A percentile compares a stretch with the other conserved stretches of the same genome.
Evolutionary conservation across 2,329 filamentous ascomycete species (phyloP).

Genomic region (Rhexocercosporidium sp.): DNA sequence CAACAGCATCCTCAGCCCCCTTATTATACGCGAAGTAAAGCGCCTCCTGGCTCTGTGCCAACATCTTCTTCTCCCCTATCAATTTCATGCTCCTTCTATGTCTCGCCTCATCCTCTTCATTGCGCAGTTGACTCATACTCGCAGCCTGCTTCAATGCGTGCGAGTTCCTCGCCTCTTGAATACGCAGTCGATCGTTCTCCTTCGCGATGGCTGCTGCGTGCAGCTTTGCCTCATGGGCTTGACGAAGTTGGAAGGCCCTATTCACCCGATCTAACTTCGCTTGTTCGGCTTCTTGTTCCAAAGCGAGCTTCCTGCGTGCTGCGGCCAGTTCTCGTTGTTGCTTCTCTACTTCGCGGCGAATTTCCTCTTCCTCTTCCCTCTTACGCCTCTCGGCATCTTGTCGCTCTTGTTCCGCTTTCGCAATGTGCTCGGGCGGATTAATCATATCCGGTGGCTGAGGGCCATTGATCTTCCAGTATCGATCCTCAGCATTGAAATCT

Average conservation of each 20-base stretch:
- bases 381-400: slow-evolving; percentile 21
- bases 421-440: slow-evolving; percentile 24
- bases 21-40: slow-evolving; percentile 21
- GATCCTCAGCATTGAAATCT: slow-evolving; percentile 20
- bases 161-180: slow-evolving; percentile 18
- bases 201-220: slow-evolving; percentile 26
- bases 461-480: slow-evolving; percentile 30
- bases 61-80: slow-evolving; percentile 25
- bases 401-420: slow-evolving; percentile 25
- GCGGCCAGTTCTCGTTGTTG: slow-evolving; percentile 24
- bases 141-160: slow-evolving; percentile 27
- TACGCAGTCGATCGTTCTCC: slow-evolving; percentile 26
- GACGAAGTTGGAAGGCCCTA: slow-evolving; percentile 22
- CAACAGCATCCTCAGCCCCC: slow-evolving; percentile 19
- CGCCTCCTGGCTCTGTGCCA: slow-evolving; percentile 27
- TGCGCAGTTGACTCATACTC: slow-evolving; percentile 27
- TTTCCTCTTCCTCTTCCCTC: slow-evolving; percentile 22
- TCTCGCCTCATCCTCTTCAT: slow-evolving; percentile 29
- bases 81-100: slow-evolving; percentile 26
- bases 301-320: slow-evolving; percentile 16
- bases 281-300: slow-evolving; percentile 30
- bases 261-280: slow-evolving; percentile 24
- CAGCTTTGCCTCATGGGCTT: slow-evolving; percentile 25
- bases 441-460: slow-evolving; percentile 26
- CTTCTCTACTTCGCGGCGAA: slow-evolving; percentile 24